Conservation (phyloP, 2,329 filamentous ascomycete species). For the Fusarium tuaranense region DNA sequence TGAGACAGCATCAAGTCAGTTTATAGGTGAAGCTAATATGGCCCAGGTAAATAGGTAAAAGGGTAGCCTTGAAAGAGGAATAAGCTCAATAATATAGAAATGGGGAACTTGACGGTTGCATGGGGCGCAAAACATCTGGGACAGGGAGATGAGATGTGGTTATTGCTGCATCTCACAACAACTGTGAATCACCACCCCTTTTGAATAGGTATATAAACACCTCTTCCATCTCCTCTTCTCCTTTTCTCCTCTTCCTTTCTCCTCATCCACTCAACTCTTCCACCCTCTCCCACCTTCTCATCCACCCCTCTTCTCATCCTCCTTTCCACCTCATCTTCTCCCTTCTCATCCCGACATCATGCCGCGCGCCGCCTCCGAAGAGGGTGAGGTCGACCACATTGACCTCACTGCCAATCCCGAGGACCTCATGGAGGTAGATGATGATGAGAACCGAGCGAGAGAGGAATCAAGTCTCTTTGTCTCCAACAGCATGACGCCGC, state of each 20-base stretch:
- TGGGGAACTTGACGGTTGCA: neutral
- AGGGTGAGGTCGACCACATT: conserved; percentile 2
- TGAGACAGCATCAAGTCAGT: neutral
- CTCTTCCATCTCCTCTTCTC: conserved; percentile 6
- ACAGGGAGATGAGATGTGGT: neutral
- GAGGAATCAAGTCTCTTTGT: neutral
- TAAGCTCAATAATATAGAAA: neutral
- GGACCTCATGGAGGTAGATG: neutral
- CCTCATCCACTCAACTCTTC: neutral
- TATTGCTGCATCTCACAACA: neutral
- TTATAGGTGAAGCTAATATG: neutral
- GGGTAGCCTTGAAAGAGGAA: neutral
- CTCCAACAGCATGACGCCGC: neutral
- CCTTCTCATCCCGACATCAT: conserved; percentile 2
- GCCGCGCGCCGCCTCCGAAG: conserved; percentile 11
- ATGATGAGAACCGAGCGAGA: neutral
- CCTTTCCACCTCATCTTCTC: neutral
- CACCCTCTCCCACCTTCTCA: neutral
- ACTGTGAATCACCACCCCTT: neutral
- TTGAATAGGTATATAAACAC: neutral
- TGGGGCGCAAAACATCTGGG: neutral
- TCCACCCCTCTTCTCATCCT: neutral
- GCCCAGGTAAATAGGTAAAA: neutral
- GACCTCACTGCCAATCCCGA: conserved; percentile 8
- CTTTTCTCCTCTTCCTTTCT: neutral